Percentiles rank a stretch among this genome's conserved stretches.
Evolutionary conservation across 75 land plant genomes (phyloP).

Genomic region (Cupressus sempervirens): DNA sequence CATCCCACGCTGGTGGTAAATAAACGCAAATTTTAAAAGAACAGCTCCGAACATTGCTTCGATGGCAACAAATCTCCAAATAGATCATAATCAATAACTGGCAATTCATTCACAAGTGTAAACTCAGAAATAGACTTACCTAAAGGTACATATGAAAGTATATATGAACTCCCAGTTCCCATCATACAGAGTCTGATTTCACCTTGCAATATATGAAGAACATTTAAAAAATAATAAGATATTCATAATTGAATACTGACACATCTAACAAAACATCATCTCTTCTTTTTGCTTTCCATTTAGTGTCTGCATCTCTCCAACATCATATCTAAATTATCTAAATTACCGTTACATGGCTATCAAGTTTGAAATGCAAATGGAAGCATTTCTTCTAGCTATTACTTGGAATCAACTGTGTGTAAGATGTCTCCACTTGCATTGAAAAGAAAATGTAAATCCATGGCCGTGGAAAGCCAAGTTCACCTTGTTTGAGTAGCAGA

Average conservation of each 20-base stretch:
- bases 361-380: neutral
- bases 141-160: too few species aligned
- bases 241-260: neutral
- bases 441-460: neutral
- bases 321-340: neutral
- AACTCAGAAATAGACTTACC: too few species aligned
- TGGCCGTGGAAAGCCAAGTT: neutral
- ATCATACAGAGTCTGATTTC: too few species aligned
- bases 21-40: too few species aligned
- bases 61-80: too few species aligned
- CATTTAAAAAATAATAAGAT: neutral
- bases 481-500: constrained; percentile 49
- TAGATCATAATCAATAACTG: too few species aligned
- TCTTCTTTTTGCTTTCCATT: neutral
- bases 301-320: neutral
- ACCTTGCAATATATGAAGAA: neutral
- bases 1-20: too few species aligned
- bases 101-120: too few species aligned
- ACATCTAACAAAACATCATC: neutral
- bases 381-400: neutral
- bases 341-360: neutral
- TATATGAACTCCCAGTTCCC: too few species aligned
- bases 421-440: neutral
- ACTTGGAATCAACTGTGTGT: neutral
- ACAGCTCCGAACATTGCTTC: too few species aligned